These are phyloP conservation scores for Mangifera indica DNA, from an alignment of 345 rosid species.

Conservation along the genomic window DNA sequence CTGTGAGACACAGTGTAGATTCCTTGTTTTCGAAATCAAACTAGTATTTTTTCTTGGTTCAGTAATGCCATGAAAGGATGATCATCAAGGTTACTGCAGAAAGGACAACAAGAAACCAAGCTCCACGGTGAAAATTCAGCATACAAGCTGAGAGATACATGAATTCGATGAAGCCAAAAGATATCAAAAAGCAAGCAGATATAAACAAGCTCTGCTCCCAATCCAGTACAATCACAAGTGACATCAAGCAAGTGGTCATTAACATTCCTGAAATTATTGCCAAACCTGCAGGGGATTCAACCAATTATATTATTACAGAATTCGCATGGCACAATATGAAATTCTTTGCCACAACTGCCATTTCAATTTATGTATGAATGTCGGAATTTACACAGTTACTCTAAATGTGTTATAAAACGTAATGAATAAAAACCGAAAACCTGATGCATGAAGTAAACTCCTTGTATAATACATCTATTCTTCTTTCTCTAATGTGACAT, in stretches of 20 bases:
- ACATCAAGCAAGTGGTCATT: conserved; percentile 64
- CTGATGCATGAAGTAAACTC: too few relatives aligned
- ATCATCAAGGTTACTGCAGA: conserved; percentile 35
- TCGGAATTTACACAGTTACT: neutral
- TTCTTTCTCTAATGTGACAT: neutral
- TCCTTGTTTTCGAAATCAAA: conserved; percentile 59
- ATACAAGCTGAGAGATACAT: conserved; percentile 41
- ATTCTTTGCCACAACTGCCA: neutral
- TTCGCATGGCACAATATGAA: neutral
- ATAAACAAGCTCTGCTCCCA: conserved; percentile 47
- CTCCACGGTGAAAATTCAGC: conserved; percentile 48
- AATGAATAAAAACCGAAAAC: too few relatives aligned
- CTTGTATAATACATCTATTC: neutral
- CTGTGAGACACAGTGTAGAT: conserved; percentile 51
- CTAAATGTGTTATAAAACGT: neutral
- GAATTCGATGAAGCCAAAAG: conserved; percentile 50
- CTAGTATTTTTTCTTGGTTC: conserved; percentile 55
- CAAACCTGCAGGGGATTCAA: conserved; percentile 38
- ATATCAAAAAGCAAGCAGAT: conserved; percentile 44
- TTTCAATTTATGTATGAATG: neutral
- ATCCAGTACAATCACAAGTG: conserved; percentile 50
- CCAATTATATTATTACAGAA: neutral
- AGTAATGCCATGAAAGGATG: conserved; percentile 63
- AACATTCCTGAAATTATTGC: conserved; percentile 54
- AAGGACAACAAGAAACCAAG: conserved; percentile 49